Base-by-base conservation (phyloP, 2,329 filamentous ascomycete genomes). In the Coleophoma crateriformis region DNA sequence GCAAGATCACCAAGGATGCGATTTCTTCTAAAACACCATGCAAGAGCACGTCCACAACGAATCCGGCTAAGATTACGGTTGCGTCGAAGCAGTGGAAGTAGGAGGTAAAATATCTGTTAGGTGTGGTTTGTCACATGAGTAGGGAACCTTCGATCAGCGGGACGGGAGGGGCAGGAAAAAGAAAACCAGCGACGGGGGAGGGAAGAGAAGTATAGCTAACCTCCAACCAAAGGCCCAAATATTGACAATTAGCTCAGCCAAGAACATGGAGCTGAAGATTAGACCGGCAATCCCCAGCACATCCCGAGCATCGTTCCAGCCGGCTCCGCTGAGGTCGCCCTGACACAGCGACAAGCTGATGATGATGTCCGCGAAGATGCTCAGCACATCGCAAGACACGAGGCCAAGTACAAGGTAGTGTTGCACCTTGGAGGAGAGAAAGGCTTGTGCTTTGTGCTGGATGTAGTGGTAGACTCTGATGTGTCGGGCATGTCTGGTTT, bases 11-110 rank as follows among this genome's bases (percentile, higher is more conserved):
- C n/a, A 88, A 69, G 0, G 81, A 85, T 1, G 77, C 81, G 43
- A 85, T 79, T 60, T 86, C 79, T 64, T 84, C 79, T 6, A 80
- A 66, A 1, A 79, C 66, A 41, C 83, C 84, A 35, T 76, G 75
- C 14, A 83, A 71, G 3, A 81, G 63, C 19, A 87, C 67, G 58
- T 87, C 83, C 48, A 87, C 71, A 32, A 78, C 61, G 62, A 87
- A 86, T 55, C 78, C 78, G 2, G 73, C 68, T 2, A 85, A 51
- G 56, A 87, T 86, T 50, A 88, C 75, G 17, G 74, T 60, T 0
- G 81, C 78, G 64, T 88, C 84, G 50, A 88, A 80, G 47, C 75
- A 68, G 61, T 86, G 83, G 61, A 87, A 85, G 67, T 71, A 76
- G 8, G 71, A 73, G 17, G 65, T 57, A 54, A 85, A 79, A 62